Evolutionary conservation across 495 filamentous ascomycete genomes (phyloP), one percentile per base, ranked within the genome.

Genomic region (Penicillium taxi): DNA sequence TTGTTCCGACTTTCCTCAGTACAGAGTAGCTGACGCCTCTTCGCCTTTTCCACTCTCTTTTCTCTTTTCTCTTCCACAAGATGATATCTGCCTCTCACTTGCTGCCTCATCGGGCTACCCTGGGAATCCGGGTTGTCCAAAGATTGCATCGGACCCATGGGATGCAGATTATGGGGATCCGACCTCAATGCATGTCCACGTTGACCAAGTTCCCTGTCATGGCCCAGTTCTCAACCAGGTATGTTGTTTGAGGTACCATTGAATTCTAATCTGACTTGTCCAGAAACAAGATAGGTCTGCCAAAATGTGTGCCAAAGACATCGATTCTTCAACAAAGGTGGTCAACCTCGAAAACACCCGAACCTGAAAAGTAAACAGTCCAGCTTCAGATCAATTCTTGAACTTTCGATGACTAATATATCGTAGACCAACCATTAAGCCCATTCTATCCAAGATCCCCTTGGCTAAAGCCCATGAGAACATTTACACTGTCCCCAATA

Each of bases 401-500:
- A 2, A 4, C 9, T 11, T 16, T 4, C 5, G 6, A 9, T 43
- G 16, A 38, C 13, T 13, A 11, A 13, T 0, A 1, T 17, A 50
- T 43, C 17, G 36, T 9, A 32, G 44, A 25, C n/a, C 26, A 15
- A 22, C 35, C 4, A 12, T 41, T 16, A 49, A 59, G 6, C 45
- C 50, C 12, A 46, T 70, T 37, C 55, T 81, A 12, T 72, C 76
- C 8, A 55, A 66, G 22, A 61, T 82, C 14, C 59, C 71, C 2
- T 40, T 52, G 5, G 71, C 69, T 20, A 49, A 44, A 9, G 53
- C 56, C 3, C 88, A 80, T 50, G 91, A 98, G 61, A 91, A 98
- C 49, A 94, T 98, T 56, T 95, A 94, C 69, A 98, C 83, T 27
- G 48, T 98, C 30, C 91, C 91, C 18, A 98, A 98, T 59, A 64